Percentiles rank a stretch among this genome's conserved stretches.
Evolutionary conservation across 306 rosid genomes (phyloP).

Genomic region (Comarum palustre): DNA sequence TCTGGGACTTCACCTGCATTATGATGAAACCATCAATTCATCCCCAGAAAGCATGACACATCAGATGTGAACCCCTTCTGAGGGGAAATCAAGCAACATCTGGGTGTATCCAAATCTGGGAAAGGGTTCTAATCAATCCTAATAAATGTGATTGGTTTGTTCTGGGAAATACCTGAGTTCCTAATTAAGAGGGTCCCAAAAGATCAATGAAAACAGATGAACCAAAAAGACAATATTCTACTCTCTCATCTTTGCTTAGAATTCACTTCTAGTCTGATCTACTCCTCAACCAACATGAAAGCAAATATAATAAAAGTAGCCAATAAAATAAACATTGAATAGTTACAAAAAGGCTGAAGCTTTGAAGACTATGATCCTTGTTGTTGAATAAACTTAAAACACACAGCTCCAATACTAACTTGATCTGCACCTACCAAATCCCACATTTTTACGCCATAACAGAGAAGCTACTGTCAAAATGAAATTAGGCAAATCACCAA

Average conservation of each 20-base stretch:
- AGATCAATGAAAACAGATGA: constrained; percentile 17
- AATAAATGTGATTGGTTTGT: constrained; percentile 16
- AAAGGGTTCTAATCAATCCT: constrained; percentile 9
- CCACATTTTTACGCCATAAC: constrained; percentile 44
- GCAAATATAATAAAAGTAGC: constrained; percentile 25
- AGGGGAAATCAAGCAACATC: constrained; percentile 13
- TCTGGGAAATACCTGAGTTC: constrained; percentile 20
- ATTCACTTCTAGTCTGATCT: constrained; percentile 49
- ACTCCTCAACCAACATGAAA: constrained; percentile 33
- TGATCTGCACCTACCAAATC: constrained; percentile 41
- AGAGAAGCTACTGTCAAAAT: neutral
- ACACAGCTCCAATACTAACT: constrained; percentile 41
- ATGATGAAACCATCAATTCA: constrained; percentile 26
- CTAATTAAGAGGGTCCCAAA: constrained; percentile 12
- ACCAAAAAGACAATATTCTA: constrained; percentile 18
- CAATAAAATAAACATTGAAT: constrained; percentile 12
- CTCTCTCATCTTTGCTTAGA: constrained; percentile 50
- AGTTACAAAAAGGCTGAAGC: neutral
- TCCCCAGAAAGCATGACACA: constrained; percentile 5
- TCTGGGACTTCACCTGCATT: constrained; percentile 28
- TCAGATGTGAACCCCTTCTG: constrained; percentile 2
- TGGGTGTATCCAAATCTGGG: constrained; percentile 7
- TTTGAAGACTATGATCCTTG: constrained; percentile 6
- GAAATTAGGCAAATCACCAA: constrained; percentile 15
- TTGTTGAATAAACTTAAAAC: constrained; percentile 32